These are phyloP conservation scores for Trichoderma virens DNA, from an alignment of 495 filamentous ascomycete genomes.

Conservation along the genomic window DNA sequence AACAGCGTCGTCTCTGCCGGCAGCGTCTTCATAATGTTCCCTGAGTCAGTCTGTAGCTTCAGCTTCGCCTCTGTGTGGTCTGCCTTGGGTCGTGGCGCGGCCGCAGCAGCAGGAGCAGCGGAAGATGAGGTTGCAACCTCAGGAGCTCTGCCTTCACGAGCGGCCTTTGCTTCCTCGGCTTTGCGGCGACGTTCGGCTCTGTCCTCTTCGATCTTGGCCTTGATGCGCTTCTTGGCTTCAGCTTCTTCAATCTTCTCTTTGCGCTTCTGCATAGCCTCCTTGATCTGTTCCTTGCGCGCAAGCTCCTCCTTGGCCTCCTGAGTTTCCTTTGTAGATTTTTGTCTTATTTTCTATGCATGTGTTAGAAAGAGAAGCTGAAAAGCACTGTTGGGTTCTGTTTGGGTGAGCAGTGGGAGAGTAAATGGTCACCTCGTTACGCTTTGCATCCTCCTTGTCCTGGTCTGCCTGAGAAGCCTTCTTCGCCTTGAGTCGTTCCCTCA, in stretches of 20 bases:
- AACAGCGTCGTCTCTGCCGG: slow-evolving; percentile 84
- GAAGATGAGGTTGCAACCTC: slow-evolving; percentile 35
- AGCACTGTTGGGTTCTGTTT: too few relatives aligned
- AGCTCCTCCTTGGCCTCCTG: slow-evolving; percentile 79
- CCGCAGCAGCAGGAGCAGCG: slow-evolving; percentile 26
- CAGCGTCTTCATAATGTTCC: slow-evolving; percentile 74
- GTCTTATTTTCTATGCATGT: slow-evolving; percentile 62
- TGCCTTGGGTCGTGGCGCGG: slow-evolving; percentile 29
- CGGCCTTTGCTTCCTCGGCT: slow-evolving; percentile 76
- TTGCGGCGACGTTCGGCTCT: slow-evolving; percentile 76
- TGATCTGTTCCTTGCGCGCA: slow-evolving; percentile 76
- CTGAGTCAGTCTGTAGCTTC: slow-evolving; percentile 65
- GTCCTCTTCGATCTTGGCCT: slow-evolving; percentile 86
- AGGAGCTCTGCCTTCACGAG: slow-evolving; percentile 62
- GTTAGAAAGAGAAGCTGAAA: slow-evolving; percentile 14
- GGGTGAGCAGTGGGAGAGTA: neutral
- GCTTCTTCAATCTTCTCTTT: slow-evolving; percentile 83
- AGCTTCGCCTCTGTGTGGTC: slow-evolving; percentile 72
- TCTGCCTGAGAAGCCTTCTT: slow-evolving; percentile 64
- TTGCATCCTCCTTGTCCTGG: slow-evolving; percentile 74
- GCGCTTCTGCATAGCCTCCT: slow-evolving; percentile 76
- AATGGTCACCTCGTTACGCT: slow-evolving; percentile 71
- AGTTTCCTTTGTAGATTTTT: slow-evolving; percentile 71
- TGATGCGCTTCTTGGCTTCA: slow-evolving; percentile 78
- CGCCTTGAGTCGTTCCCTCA: slow-evolving; percentile 61